Evolutionary conservation across 2,329 filamentous ascomycete species (phyloP).

Genomic region (Hawksworthiomyces lignivorus): DNA sequence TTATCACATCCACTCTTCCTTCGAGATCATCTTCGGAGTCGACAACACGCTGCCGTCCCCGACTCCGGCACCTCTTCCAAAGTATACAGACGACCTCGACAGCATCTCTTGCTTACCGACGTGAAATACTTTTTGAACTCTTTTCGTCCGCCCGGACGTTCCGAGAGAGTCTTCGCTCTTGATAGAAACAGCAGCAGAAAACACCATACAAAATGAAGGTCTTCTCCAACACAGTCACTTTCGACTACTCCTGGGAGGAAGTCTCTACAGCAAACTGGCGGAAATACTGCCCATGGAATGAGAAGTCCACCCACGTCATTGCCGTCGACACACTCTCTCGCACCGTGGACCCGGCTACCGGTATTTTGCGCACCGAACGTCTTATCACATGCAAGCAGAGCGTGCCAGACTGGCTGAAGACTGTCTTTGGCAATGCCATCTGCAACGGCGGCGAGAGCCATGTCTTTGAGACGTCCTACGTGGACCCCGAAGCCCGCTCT

Average conservation of each 20-base stretch:
- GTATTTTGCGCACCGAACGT: slow-evolving; percentile 54
- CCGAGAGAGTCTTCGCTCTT: too few relatives aligned
- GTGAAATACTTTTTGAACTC: too few relatives aligned
- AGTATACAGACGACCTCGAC: too few relatives aligned
- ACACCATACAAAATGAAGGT: slow-evolving; percentile 70
- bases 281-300: slow-evolving; percentile 98
- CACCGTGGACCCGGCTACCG: slow-evolving; percentile 45
- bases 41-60: too few relatives aligned
- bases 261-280: slow-evolving; percentile 97
- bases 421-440: slow-evolving; percentile 63
- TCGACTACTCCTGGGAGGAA: slow-evolving; percentile 98
- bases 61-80: background rate
- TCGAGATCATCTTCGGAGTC: too few relatives aligned
- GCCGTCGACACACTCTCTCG: slow-evolving; percentile 90
- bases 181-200: too few relatives aligned
- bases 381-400: slow-evolving; percentile 55
- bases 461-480: slow-evolving; percentile 93
- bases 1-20: too few relatives aligned
- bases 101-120: too few relatives aligned
- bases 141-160: too few relatives aligned
- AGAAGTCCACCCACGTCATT: slow-evolving; percentile 93
- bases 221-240: slow-evolving; percentile 82
- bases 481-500: slow-evolving; percentile 73
- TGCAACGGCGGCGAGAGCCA: slow-evolving; percentile 59
- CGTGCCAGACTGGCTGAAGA: slow-evolving; percentile 72